These are phyloP conservation scores for Candida maris DNA, from an alignment of 805 yeast genomes.

Conservation along the genomic window DNA sequence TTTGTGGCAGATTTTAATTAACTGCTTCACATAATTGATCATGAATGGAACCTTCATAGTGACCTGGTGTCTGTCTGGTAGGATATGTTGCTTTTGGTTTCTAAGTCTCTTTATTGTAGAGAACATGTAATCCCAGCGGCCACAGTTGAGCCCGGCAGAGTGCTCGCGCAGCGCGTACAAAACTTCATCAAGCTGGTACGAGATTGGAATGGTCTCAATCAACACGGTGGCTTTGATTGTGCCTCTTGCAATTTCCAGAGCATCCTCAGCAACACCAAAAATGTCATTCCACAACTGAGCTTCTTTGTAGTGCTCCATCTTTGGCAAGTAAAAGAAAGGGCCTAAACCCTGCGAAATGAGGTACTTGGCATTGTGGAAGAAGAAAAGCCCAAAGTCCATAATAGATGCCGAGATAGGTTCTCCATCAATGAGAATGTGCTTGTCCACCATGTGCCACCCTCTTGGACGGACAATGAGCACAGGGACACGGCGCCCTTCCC, in stretches of 20 bases:
- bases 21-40: constrained; percentile 70
- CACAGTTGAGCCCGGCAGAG: constrained; percentile 80
- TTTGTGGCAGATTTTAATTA: constrained; percentile 70
- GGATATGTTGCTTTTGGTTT: constrained; percentile 59
- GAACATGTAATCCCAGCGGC: constrained; percentile 87
- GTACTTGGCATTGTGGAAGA: constrained; percentile 69
- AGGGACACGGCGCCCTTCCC: constrained; percentile 58
- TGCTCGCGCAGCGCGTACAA: constrained; percentile 73
- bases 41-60: constrained; percentile 81
- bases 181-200: constrained; percentile 84
- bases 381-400: constrained; percentile 75
- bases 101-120: constrained; percentile 73
- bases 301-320: constrained; percentile 83
- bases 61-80: constrained; percentile 78
- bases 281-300: constrained; percentile 83
- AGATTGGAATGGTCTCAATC: constrained; percentile 81
- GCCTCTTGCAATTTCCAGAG: constrained; percentile 64
- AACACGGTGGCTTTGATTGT: constrained; percentile 77
- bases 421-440: constrained; percentile 66
- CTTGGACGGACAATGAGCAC: constrained; percentile 82
- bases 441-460: constrained; percentile 83
- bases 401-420: constrained; percentile 77
- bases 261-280: constrained; percentile 73
- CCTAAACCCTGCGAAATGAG: constrained; percentile 64
- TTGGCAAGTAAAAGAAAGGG: constrained; percentile 79